Base-by-base conservation (phyloP, 2,329 filamentous ascomycete genomes). In the Apiospora aurea region DNA sequence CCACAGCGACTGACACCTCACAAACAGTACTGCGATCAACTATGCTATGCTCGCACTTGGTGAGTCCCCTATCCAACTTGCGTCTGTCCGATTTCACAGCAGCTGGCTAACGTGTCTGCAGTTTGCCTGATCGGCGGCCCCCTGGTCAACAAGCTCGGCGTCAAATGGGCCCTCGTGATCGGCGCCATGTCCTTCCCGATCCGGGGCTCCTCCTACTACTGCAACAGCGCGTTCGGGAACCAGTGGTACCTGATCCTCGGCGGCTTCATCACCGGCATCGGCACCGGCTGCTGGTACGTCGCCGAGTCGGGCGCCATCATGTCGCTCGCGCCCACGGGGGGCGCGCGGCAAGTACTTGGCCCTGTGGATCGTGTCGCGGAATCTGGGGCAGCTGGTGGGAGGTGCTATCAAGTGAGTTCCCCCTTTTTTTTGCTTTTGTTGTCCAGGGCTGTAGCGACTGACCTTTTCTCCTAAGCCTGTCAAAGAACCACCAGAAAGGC, bases 241-340 rank as follows among this genome's bases (percentile, higher is more conserved):
- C 84, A 86, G 76, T 86, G 84, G 83, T 83, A 83, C 69, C 80
- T 83, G n/a, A 82, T 84, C 66, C 76, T 83, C 8, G 80, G 81
- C 11, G 81, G 81, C 51, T 80, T 80, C 68, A 76, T 83, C 49
- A 79, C 78, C 18, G 82, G 82, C 1, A 77, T 83, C 13, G 83
- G 83, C 5, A 83, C 81, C 8, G 85, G 84, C 1, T 85, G 83
- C 57, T 86, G 84, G 85, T 87, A 86, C 72, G 85, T 86, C 11
- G 85, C 85, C 0, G 85, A 86, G 72, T 83, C 84, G 0, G 85
- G 85, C 18, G 81, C 83, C 5, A 86, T 86, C 74, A 85, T 86
- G 83, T 85, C 84, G 0, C 80, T 86, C 26, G 84, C 85, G 0
- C 85, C 85, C 4, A 80, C 84, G 0, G 80, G 82, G 82, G 29